Percentiles rank a stretch among this genome's conserved stretches.
These are phyloP conservation scores for Penicillium mononematosum DNA, from an alignment of 495 filamentous ascomycete genomes.

Conservation along the genomic window DNA sequence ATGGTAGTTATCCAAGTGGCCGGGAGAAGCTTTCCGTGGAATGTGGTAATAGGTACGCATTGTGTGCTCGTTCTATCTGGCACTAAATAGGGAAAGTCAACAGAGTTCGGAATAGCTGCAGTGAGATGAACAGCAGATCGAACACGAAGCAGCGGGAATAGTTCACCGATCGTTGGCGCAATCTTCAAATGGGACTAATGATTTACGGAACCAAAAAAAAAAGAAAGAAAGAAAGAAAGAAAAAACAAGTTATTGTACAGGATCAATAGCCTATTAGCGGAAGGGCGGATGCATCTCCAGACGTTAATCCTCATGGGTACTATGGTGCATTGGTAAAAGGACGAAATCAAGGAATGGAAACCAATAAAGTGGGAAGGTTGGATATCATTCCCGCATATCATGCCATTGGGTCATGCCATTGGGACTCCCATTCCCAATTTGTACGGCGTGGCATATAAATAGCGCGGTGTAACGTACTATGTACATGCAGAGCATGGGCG, in stretches of 20 bases:
- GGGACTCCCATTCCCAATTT: slow-evolving; percentile 1
- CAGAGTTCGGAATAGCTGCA: neutral
- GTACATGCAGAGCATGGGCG: slow-evolving; percentile 2
- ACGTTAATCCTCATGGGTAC: neutral
- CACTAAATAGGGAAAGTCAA: neutral
- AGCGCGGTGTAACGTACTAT: slow-evolving; percentile 9
- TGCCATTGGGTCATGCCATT: neutral
- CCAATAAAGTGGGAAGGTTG: neutral
- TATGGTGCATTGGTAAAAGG: neutral
- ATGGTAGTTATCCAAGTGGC: slow-evolving; percentile 13
- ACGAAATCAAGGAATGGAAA: neutral
- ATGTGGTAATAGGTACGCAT: slow-evolving; percentile 8
- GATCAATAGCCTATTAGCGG: neutral
- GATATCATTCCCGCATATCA: neutral
- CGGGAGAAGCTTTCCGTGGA: slow-evolving; percentile 11
- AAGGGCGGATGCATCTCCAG: neutral
- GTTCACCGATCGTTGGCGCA: neutral
- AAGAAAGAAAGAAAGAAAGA: too few relatives aligned
- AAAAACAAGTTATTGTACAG: neutral
- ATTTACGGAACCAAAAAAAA: neutral
- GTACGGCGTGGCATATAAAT: slow-evolving; percentile 14
- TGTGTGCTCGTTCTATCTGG: neutral
- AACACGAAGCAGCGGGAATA: neutral
- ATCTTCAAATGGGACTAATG: neutral
- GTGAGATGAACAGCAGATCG: neutral